Evolutionary conservation across 1,284 basidiomycete species (phyloP).

Genomic region (Schizophyllum amplum): DNA sequence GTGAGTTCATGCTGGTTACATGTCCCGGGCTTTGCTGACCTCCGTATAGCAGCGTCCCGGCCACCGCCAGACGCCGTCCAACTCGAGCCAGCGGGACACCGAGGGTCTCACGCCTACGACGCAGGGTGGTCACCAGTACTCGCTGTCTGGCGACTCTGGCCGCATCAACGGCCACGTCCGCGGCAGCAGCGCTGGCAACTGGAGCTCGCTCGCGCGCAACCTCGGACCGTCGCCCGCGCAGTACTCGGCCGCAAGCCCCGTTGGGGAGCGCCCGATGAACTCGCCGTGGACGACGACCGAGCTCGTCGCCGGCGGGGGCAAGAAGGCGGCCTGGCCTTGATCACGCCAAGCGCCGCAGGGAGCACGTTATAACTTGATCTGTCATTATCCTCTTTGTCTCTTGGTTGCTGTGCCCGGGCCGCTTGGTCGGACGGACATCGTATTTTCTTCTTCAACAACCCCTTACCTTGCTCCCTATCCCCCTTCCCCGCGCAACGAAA

Average conservation of each 20-base stretch:
- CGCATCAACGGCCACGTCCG: constrained; percentile 59
- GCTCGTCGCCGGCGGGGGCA: constrained; percentile 33
- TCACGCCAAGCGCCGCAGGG: too few relatives aligned
- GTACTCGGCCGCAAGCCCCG: constrained; percentile 49
- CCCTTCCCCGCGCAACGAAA: too few relatives aligned
- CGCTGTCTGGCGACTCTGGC: constrained; percentile 26
- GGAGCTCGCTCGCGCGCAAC: constrained; percentile 52
- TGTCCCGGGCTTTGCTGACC: constrained; percentile 6
- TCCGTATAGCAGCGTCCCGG: constrained; percentile 32
- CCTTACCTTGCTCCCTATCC: not conserved
- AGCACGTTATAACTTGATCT: too few relatives aligned
- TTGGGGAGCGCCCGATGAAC: constrained; percentile 45
- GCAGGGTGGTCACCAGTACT: constrained; percentile 31
- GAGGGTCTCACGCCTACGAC: constrained; percentile 47
- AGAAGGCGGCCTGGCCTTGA: too few relatives aligned
- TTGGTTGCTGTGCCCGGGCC: not conserved
- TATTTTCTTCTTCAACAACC: not conserved
- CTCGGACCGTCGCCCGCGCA: constrained; percentile 43
- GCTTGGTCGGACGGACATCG: not conserved
- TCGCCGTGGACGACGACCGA: constrained; percentile 63
- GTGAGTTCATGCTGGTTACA: constrained; percentile 28
- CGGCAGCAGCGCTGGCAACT: constrained; percentile 71
- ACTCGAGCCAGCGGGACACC: constrained; percentile 52
- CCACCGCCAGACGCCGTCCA: constrained; percentile 41
- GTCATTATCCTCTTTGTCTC: not conserved